These are phyloP conservation scores for Talaromyces adpressus DNA, from an alignment of 495 filamentous ascomycete species.

Conservation along the genomic window DNA sequence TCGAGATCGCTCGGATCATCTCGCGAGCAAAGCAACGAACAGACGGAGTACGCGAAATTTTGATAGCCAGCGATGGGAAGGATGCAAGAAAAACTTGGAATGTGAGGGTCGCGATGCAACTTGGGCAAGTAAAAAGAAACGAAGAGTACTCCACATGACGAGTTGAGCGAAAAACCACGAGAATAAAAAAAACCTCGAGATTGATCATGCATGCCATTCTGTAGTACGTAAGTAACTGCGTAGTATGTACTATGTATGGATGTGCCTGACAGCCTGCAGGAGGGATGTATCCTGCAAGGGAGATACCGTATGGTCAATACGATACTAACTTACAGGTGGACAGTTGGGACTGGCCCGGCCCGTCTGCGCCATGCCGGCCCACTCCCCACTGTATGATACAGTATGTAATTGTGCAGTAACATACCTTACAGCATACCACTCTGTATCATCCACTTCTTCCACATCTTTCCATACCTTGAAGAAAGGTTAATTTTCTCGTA, in stretches of 20 bases:
- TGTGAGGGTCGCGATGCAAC: slow-evolving; percentile 5
- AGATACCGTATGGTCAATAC: background rate
- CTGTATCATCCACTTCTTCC: background rate
- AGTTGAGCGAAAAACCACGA: background rate
- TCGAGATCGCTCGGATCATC: background rate
- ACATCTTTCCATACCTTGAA: background rate
- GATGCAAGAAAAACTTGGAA: slow-evolving; percentile 8
- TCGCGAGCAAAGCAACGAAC: background rate
- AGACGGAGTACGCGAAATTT: background rate
- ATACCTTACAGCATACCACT: background rate
- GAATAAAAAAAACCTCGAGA: background rate
- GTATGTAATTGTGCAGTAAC: background rate
- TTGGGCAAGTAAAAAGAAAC: background rate
- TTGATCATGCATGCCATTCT: background rate
- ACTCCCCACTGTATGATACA: background rate
- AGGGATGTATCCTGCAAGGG: slow-evolving; percentile 2
- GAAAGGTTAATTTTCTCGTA: background rate
- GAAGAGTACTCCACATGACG: slow-evolving; percentile 2
- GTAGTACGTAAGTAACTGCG: background rate
- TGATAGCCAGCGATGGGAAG: background rate
- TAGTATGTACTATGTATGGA: background rate
- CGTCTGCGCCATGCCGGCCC: background rate
- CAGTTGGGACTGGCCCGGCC: slow-evolving; percentile 1
- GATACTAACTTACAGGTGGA: background rate
- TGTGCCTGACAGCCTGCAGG: slow-evolving; percentile 9